phyloP scores from a whole-genome alignment of 371 early-diverging fungal species.

The Mortierella sp. region DNA sequence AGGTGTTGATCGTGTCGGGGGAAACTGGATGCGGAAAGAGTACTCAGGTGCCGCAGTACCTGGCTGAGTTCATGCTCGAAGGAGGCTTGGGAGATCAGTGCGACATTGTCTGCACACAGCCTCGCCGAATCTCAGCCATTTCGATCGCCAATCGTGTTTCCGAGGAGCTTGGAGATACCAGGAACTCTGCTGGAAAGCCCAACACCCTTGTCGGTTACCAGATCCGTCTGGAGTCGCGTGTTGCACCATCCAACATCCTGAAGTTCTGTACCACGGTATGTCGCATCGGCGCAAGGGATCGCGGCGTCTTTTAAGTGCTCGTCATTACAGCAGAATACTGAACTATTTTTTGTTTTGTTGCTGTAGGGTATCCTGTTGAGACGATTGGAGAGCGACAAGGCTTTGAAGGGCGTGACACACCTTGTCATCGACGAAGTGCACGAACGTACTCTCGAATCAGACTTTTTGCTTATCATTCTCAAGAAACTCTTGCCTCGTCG shows the following conservation, averaged over 20 bases:
- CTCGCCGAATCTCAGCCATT: constrained; percentile 95
- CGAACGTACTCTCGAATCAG: constrained; percentile 87
- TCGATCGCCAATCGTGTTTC: constrained; percentile 94
- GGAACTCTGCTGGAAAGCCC: constrained; percentile 62
- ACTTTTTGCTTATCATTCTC: constrained; percentile 82
- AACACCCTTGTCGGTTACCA: constrained; percentile 86
- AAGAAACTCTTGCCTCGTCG: constrained; percentile 63
- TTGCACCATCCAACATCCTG: constrained; percentile 69
- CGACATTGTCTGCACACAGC: constrained; percentile 93
- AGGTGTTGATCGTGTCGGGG: constrained; percentile 86
- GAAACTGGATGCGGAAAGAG: constrained; percentile 97
- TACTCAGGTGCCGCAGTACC: constrained; percentile 92
- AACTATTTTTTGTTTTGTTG: neutral
- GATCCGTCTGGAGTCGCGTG: constrained; percentile 80
- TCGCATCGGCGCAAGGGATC: neutral
- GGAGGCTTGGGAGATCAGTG: constrained; percentile 58
- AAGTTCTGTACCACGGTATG: constrained; percentile 81
- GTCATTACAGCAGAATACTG: neutral
- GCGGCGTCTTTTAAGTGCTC: neutral
- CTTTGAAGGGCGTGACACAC: constrained; percentile 74
- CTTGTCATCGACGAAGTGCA: constrained; percentile 92
- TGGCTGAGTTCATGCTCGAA: constrained; percentile 75
- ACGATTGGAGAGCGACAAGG: constrained; percentile 73
- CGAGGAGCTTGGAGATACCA: constrained; percentile 77
- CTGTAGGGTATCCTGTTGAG: constrained; percentile 78